Base-by-base conservation (phyloP, 2,329 filamentous ascomycete species). In the Paecilomyces sp. region DNA sequence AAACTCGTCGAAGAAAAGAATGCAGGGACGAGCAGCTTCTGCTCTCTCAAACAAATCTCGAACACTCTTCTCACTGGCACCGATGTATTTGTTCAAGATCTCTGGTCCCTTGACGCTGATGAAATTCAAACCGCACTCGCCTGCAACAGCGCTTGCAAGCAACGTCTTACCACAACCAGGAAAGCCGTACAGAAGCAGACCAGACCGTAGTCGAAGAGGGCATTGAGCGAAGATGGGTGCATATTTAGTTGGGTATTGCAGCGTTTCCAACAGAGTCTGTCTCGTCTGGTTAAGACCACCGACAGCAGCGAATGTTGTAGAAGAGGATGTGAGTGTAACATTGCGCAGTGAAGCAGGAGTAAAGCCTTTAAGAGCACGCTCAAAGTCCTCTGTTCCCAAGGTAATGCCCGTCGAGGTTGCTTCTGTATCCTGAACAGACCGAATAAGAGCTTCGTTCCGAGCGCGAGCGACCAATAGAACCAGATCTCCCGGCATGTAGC, bases 31-130 rank as follows among this genome's bases (percentile, higher is more conserved):
- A 3, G 94, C 94, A 2, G 94, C 93, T 57, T 77, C 87, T 0
- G 94, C 94, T 51, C 94, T 86, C 71, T 96, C 93, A 69, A 99
- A 99, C 1, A 99, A 81, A 73, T 99, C 94, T 51, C 95, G 87
- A 6, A 99, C 92, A 62, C 88, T 92, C 81, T 99, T 99, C 70
- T 99, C 94, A 30, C 90, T 96, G 0, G 94, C 94, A 70, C 94
- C 94, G 61, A 99, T 99, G 74, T 99, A 99, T 77, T 99, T 99
- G 81, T 99, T 99, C 58, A 99, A 79, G 61, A 99, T 97, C 74
- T 99, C 95, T 0, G 94, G 94, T 0, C 94, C 94, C 77, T 99
- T 99, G 70, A 99, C 94, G 50, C 88, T 92, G 75, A 99, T 99
- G 76, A 99, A 99, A 75, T 99, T 99, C 62, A 99, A 86, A 0